phyloP scores from a whole-genome alignment of 441 rosid species.

The Gossypium lobatum region DNA sequence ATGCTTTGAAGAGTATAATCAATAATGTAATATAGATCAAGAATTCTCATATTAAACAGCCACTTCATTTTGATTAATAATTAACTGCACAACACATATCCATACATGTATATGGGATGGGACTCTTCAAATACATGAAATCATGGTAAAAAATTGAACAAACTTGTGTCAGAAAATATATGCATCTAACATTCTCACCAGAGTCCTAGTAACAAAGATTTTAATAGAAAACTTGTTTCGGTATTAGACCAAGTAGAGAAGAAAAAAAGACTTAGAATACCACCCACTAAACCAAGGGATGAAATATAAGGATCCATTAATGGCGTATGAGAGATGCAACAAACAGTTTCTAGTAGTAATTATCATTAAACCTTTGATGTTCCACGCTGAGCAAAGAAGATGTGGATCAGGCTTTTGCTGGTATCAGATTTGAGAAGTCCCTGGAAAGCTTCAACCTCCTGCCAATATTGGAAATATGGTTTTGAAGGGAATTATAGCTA shows the following conservation, averaged over 20 bases:
- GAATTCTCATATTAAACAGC: neutral
- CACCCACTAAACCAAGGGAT: neutral
- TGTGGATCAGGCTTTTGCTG: conserved; percentile 79
- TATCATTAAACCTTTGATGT: conserved; percentile 61
- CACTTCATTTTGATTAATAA: neutral
- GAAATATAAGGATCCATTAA: neutral
- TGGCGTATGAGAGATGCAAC: neutral
- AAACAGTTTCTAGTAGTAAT: conserved; percentile 4
- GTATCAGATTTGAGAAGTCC: conserved; percentile 59
- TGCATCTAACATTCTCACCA: neutral
- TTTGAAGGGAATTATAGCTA: conserved; percentile 6
- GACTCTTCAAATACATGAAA: neutral
- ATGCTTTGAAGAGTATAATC: neutral
- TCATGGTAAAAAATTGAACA: neutral
- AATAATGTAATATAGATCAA: too few species aligned
- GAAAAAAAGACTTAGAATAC: neutral
- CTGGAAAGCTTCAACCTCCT: conserved; percentile 73
- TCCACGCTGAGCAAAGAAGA: conserved; percentile 90
- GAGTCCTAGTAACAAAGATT: neutral
- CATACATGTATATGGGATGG: neutral
- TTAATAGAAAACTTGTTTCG: neutral
- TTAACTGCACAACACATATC: neutral
- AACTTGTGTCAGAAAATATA: neutral
- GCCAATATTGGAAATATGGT: conserved; percentile 24
- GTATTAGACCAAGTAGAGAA: neutral